Evolutionary conservation across 208 protist genomes (phyloP), one percentile per base, ranked within the genome.

Genomic region (Tritrichomonas foetus): DNA sequence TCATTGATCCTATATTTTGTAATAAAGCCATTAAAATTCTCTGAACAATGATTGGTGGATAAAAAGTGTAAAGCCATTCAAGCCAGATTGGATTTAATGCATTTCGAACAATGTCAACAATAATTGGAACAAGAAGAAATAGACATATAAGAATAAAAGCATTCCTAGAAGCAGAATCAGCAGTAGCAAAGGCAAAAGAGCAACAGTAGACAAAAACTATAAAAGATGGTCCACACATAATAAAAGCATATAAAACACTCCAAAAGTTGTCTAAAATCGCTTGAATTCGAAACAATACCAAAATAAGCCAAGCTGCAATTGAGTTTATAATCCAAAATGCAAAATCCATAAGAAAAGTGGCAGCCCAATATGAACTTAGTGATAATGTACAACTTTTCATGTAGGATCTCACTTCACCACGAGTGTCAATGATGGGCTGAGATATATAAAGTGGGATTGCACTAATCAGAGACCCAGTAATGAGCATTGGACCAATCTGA

Each of bases 51-150:
- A 89, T 16, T n/a, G 47, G 30, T 39, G 78, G 78, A 57, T 44
- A 47, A 2, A 47, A 57, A 13, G 78, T 27, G 20, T 53, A 55
- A n/a, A 89, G 3, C 78, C 78, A 89, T 53, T 89, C 78, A n/a
- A 89, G 30, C 78, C 78, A 89, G 39, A 89, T 27, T 33, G 78
- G 78, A 61, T 61, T 61, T 89, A 22, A 47, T 39, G 53, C 53
- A 61, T 16, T 61, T 82, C 33, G 44, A 30, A 82, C 74, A 50
- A 82, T 30, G 33, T 30, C 41, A 8, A 82, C 74, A 41, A 82
- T 82, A 41, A 82, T 82, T 53, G 74, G 74, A 50, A 82, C 74
- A 82, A 82, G 74, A 36, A 82, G 36, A 30, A 82, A 27, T 0
- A 50, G 27, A 30, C 33, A 49, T 9, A 82, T 44, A 14, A 82